Evolutionary conservation across 805 yeast genomes (phyloP).

Genomic region (Metschnikowia amazonensis): DNA sequence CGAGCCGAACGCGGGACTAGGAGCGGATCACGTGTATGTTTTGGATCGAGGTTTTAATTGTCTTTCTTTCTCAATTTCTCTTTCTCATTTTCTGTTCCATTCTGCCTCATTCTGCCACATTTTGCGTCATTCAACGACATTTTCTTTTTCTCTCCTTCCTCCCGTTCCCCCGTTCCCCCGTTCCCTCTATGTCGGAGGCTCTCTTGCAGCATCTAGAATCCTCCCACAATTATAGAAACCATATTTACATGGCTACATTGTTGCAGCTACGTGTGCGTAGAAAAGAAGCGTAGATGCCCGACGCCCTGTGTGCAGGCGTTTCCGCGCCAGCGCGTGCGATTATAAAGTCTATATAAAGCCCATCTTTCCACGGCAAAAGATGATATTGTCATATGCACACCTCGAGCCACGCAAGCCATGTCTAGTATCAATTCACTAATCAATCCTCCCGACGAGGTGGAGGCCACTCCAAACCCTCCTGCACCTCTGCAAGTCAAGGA

Average conservation of each 20-base stretch:
- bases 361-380: conserved; percentile 7
- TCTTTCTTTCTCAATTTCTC: too few relatives aligned
- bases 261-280: background rate
- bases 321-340: conserved; percentile 5
- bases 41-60: background rate
- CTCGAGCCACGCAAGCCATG: conserved; percentile 15
- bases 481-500: background rate
- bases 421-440: conserved; percentile 27
- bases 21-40: background rate
- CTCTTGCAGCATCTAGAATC: too few relatives aligned
- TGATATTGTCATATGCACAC: conserved; percentile 16
- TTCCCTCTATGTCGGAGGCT: background rate
- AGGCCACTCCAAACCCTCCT: conserved; percentile 6
- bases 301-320: conserved; percentile 1
- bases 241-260: background rate
- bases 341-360: conserved; percentile 17
- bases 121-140: too few relatives aligned
- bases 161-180: too few relatives aligned
- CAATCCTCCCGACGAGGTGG: conserved; percentile 24
- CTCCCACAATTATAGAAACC: too few relatives aligned
- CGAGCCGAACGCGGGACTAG: conserved; percentile 77
- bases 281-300: conserved; percentile 2
- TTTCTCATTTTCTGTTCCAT: background rate
- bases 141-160: background rate
- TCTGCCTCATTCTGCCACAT: too few relatives aligned